phyloP scores from a whole-genome alignment of 345 rosid genomes.

The Geranium brycei region DNA sequence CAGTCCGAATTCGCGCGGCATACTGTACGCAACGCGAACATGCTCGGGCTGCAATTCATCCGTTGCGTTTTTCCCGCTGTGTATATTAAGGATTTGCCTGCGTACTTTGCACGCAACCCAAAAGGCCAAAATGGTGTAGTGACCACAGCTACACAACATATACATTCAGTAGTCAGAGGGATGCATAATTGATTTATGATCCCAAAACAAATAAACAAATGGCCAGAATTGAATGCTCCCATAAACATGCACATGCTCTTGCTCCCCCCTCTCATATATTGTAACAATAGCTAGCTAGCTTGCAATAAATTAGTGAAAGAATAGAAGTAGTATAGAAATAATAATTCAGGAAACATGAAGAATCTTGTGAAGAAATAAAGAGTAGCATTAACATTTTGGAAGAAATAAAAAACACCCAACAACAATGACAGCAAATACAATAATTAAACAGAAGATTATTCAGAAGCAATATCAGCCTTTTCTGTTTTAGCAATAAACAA shows the following conservation, averaged over 20 bases:
- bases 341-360: slow-evolving; percentile 9
- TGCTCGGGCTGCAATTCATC: no score
- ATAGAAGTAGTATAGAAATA: background rate
- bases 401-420: slow-evolving; percentile 22
- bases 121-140: no score
- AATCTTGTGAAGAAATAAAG: slow-evolving; percentile 15
- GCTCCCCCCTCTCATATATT: slow-evolving; percentile 27
- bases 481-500: slow-evolving; percentile 26
- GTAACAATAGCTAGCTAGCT: background rate
- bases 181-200: no score
- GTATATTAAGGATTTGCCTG: no score
- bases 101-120: no score
- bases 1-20: no score
- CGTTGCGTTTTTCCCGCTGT: no score
- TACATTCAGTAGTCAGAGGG: background rate
- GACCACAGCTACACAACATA: background rate
- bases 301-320: background rate
- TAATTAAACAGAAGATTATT: slow-evolving; percentile 12
- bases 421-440: slow-evolving; percentile 14
- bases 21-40: no score
- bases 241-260: slow-evolving; percentile 47
- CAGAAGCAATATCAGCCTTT: background rate
- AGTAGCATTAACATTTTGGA: slow-evolving; percentile 17
- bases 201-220: slow-evolving; percentile 11
- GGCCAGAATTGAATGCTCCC: slow-evolving; percentile 14